These are phyloP conservation scores for Salix purpurea DNA, from an alignment of 345 rosid genomes.

Conservation along the genomic window DNA sequence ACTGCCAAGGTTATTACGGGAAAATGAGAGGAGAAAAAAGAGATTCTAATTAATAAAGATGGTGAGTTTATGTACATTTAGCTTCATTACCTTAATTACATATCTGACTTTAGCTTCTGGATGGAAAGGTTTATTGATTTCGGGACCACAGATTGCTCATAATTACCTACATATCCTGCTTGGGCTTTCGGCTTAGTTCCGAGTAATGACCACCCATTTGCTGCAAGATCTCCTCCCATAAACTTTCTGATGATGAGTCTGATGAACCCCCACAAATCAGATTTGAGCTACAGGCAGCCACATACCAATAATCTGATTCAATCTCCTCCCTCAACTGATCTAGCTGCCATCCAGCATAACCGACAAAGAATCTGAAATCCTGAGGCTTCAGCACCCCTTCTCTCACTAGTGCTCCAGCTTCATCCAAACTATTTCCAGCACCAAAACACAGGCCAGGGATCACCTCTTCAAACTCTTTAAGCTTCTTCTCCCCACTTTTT, in stretches of 20 bases:
- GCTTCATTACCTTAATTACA: conserved; percentile 22
- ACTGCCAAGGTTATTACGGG: background rate
- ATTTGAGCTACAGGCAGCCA: conserved; percentile 81
- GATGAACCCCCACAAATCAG: conserved; percentile 52
- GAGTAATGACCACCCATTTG: conserved; percentile 87
- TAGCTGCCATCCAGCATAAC: conserved; percentile 89
- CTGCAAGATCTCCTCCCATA: conserved; percentile 93
- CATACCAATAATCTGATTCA: conserved; percentile 71
- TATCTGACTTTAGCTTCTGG: conserved; percentile 11
- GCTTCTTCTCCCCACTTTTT: conserved; percentile 48
- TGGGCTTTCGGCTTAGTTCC: conserved; percentile 83
- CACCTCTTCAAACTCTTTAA: conserved; percentile 72
- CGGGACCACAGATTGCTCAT: background rate
- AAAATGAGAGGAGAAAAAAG: background rate
- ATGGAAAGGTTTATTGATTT: conserved; percentile 5
- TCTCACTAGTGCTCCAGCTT: conserved; percentile 77
- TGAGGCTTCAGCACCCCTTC: conserved; percentile 70
- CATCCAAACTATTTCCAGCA: conserved; percentile 67
- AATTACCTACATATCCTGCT: conserved; percentile 57
- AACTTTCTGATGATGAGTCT: conserved; percentile 43
- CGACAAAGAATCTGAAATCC: conserved; percentile 82
- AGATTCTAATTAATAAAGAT: conserved; percentile 19
- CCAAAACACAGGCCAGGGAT: conserved; percentile 80
- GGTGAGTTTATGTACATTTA: conserved; percentile 55
- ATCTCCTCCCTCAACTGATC: conserved; percentile 91